Conservation (phyloP, 2,329 filamentous ascomycete species). For the Clonostachys rhizophaga region DNA sequence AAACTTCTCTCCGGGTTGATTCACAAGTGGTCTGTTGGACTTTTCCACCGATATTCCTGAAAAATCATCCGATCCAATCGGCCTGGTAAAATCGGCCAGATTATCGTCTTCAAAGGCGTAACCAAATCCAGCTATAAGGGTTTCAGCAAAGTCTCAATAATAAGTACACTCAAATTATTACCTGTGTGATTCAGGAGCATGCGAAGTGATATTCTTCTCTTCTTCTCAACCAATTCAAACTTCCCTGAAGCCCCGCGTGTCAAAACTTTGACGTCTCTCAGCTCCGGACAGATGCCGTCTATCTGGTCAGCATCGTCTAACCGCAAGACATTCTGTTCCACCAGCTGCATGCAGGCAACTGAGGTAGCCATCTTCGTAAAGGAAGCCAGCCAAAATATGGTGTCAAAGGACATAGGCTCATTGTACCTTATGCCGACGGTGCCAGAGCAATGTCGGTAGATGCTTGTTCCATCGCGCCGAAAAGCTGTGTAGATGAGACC, state of each 20-base stretch:
- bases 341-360: slow-evolving; percentile 51
- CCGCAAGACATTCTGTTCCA: slow-evolving; percentile 41
- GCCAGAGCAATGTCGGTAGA: slow-evolving; percentile 42
- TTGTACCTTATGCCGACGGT: slow-evolving; percentile 32
- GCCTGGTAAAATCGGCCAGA: slow-evolving; percentile 39
- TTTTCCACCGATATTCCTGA: slow-evolving; percentile 41
- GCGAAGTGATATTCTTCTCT: slow-evolving; percentile 41
- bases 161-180: neutral
- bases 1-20: slow-evolving; percentile 59
- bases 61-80: slow-evolving; percentile 53
- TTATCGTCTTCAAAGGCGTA: slow-evolving; percentile 50
- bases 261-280: slow-evolving; percentile 40
- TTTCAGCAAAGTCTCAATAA: neutral
- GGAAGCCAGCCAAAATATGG: slow-evolving; percentile 37
- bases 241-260: slow-evolving; percentile 19
- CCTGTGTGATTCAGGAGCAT: slow-evolving; percentile 46
- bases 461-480: slow-evolving; percentile 26
- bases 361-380: slow-evolving; percentile 58
- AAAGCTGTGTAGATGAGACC: slow-evolving; percentile 25
- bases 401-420: slow-evolving; percentile 45
- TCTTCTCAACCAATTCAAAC: slow-evolving; percentile 30
- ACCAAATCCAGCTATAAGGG: slow-evolving; percentile 41
- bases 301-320: slow-evolving; percentile 42
- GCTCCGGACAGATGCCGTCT: slow-evolving; percentile 42
- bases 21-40: slow-evolving; percentile 48